phyloP scores from a whole-genome alignment of 805 yeast species.

The Candida krabiensis region DNA sequence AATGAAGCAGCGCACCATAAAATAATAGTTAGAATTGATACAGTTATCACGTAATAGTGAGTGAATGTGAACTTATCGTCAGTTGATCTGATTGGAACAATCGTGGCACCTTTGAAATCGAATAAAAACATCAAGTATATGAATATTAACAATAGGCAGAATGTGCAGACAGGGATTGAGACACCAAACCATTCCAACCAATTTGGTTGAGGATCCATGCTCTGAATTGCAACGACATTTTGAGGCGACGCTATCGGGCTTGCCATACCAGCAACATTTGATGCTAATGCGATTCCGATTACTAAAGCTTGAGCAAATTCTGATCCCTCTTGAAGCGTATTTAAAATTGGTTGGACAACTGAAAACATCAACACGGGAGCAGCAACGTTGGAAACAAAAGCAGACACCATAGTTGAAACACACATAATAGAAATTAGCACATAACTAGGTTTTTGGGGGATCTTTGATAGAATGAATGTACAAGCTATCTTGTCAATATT shows the following conservation, averaged over 20 bases:
- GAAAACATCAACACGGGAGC: slow-evolving; percentile 94
- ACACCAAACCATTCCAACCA: slow-evolving; percentile 96
- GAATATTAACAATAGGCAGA: slow-evolving; percentile 72
- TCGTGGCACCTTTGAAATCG: slow-evolving; percentile 40
- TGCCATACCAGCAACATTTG: slow-evolving; percentile 95
- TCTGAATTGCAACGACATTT: slow-evolving; percentile 84
- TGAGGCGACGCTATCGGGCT: slow-evolving; percentile 98
- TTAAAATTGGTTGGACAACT: slow-evolving; percentile 83
- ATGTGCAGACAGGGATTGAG: slow-evolving; percentile 73
- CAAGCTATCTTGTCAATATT: slow-evolving; percentile 85
- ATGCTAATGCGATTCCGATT: slow-evolving; percentile 88
- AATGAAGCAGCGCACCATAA: slow-evolving; percentile 89
- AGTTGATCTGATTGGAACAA: slow-evolving; percentile 61
- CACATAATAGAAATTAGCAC: slow-evolving; percentile 80
- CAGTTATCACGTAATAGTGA: slow-evolving; percentile 73
- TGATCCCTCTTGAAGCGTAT: slow-evolving; percentile 79
- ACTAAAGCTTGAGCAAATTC: slow-evolving; percentile 81
- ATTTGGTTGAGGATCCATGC: slow-evolving; percentile 78
- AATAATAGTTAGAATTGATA: slow-evolving; percentile 69
- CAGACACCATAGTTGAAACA: slow-evolving; percentile 81
- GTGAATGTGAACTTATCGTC: slow-evolving; percentile 66
- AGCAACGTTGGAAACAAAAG: slow-evolving; percentile 97
- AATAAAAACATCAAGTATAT: slow-evolving; percentile 64
- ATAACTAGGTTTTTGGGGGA: slow-evolving; percentile 82
- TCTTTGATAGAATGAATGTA: slow-evolving; percentile 73